A percentile compares a stretch with the other conserved stretches of the same genome.
Evolutionary conservation across 129 eudicot species (phyloP).

Genomic region (Oenanthe sinensis): DNA sequence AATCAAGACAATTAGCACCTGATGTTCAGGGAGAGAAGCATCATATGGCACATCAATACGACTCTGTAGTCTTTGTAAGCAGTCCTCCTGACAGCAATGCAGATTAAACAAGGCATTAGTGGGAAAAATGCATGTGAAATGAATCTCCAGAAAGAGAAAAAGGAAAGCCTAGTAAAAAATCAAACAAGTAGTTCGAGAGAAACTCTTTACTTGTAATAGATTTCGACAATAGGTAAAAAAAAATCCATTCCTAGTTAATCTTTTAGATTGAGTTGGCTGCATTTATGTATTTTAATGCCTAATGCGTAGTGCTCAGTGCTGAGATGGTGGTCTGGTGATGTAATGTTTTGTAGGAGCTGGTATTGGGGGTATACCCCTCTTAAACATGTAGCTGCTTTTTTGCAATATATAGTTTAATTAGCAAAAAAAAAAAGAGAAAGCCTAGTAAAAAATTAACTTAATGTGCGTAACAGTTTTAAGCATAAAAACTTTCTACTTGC

Average conservation of each 20-base stretch:
- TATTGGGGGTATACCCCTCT: no score
- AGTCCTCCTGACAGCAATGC: constrained; percentile 57
- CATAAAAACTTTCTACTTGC: neutral
- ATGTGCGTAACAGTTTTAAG: neutral
- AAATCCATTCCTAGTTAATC: no score
- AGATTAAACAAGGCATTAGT: constrained; percentile 18
- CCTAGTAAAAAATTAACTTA: neutral
- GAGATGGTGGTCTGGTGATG: no score
- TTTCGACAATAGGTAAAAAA: no score
- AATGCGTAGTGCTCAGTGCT: no score
- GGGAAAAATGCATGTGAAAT: neutral
- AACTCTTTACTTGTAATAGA: no score
- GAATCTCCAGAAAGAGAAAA: neutral
- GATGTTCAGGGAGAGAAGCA: constrained; percentile 71
- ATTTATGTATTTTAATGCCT: no score
- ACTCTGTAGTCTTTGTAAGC: constrained; percentile 70
- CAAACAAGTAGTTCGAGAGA: no score
- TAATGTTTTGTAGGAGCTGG: no score
- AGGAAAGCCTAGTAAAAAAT: neutral
- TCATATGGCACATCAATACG: constrained; percentile 86
- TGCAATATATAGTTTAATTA: no score
- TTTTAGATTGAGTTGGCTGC: no score
- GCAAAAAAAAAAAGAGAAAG: neutral
- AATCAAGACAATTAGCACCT: constrained; percentile 31
- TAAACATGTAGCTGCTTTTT: no score